Conservation (phyloP, 805 yeast genomes). For the Isabelozyma gotoi region DNA sequence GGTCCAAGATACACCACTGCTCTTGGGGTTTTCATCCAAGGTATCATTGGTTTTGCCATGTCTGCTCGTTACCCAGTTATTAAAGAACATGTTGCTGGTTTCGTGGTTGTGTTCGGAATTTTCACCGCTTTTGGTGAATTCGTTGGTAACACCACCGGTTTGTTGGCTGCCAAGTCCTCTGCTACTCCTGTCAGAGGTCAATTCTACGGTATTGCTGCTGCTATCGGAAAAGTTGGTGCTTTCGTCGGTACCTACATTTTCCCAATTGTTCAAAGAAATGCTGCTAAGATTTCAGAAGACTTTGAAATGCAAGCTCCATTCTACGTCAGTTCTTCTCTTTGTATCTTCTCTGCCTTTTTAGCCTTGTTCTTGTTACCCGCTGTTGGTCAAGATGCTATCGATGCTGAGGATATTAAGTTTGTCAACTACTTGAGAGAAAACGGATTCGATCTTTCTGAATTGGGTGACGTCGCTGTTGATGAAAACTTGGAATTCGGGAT, state of each 20-base stretch:
- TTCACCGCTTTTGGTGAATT: constrained; percentile 87
- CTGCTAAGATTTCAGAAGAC: constrained; percentile 51
- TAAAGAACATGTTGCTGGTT: constrained; percentile 65
- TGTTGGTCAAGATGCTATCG: constrained; percentile 80
- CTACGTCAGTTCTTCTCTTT: constrained; percentile 76
- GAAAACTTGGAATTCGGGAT: constrained; percentile 2
- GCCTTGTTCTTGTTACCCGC: constrained; percentile 75
- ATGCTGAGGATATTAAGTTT: constrained; percentile 73
- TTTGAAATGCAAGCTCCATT: constrained; percentile 74
- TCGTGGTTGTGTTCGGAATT: constrained; percentile 85
- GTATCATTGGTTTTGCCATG: constrained; percentile 78
- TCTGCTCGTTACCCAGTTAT: constrained; percentile 65
- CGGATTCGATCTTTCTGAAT: constrained; percentile 66
- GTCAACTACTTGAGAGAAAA: constrained; percentile 60
- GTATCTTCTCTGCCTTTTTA: constrained; percentile 67
- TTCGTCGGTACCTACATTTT: constrained; percentile 85
- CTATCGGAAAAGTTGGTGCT: constrained; percentile 83
- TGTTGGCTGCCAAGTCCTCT: constrained; percentile 80
- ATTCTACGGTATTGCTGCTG: constrained; percentile 84
- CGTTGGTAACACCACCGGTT: constrained; percentile 90
- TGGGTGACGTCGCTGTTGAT: constrained; percentile 42
- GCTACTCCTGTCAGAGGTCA: constrained; percentile 86
- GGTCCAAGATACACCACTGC: constrained; percentile 87
- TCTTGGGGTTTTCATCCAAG: constrained; percentile 70
- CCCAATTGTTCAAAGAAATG: constrained; percentile 70